Base-by-base conservation (phyloP, 148 eudicot species). In the Heliamphora exappendiculata region DNA sequence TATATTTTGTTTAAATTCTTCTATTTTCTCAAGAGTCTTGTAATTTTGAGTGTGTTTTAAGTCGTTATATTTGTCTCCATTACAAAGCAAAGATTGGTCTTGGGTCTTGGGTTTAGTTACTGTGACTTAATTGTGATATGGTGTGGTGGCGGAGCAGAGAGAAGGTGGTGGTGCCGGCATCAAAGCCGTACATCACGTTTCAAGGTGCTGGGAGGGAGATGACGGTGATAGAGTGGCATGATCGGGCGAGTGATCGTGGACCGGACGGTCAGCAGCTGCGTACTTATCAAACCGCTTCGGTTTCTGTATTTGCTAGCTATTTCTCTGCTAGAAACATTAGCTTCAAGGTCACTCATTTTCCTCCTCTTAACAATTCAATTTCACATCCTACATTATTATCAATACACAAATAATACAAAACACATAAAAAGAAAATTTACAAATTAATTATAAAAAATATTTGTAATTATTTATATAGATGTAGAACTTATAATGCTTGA, bases 151-250 rank as follows among this genome's bases (percentile, higher is more conserved):
- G 80, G 76, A 12, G 85, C 86, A 95, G 98, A 45, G 98, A 95
- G 86, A 95, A 95, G 71, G 98, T 95, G 45, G 86, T 87, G 87
- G 93, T 95, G 39, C 89, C 93, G 37, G 88, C 82, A 34, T 49
- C 87, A 20, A 95, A 95, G 63, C 96, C 97, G 6, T 95, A 88
- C 84, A 85, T 95, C 67, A 92, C 93, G 31, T 91, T 95, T 62
- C 77, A 95, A 92, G 98, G 98, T 9, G 91, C 84, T 6, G 98
- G 98, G 26, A 84, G 85, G 67, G 96, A 91, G 0, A 71, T 67
- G 66, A 92, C 97, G 42, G 86, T 91, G 73, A 91, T 95, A 3
- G 97, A 95, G 60, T 95, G 98, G 98, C 98, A 95, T 28, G 98
- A 95, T 67, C 67, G 97, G 41, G 98, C 98, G 1, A 53, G 89